Conservation (phyloP, 2,329 filamentous ascomycete species). For the Neurospora sp. region DNA sequence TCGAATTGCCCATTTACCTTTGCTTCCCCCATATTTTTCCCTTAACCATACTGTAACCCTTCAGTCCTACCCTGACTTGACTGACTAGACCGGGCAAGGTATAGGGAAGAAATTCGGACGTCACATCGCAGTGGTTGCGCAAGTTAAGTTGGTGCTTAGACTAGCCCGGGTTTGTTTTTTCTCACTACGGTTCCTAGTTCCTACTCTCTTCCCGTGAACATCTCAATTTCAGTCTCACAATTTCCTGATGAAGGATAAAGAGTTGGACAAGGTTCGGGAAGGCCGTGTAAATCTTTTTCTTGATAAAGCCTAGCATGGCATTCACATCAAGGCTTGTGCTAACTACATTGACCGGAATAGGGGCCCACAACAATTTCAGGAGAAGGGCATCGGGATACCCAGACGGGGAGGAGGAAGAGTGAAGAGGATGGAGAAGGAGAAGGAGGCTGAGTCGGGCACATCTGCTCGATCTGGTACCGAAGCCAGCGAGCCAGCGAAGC, state of each 20-base stretch:
- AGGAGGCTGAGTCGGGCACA: not conserved
- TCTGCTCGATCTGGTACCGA: not conserved
- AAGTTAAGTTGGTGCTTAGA: not conserved
- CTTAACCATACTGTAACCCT: not conserved
- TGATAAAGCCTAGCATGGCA: not conserved
- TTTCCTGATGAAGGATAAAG: not conserved
- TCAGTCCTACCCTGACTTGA: not conserved
- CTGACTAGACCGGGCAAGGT: not conserved
- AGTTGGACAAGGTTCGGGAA: not conserved
- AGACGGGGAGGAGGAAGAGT: not conserved
- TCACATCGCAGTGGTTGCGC: not conserved
- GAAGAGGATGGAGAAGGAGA: not conserved
- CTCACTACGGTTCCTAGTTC: not conserved
- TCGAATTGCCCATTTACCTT: not conserved
- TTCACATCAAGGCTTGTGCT: not conserved
- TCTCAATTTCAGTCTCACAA: not conserved
- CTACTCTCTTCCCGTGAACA: not conserved
- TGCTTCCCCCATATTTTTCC: not conserved
- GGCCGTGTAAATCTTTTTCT: not conserved
- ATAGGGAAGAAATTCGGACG: not conserved
- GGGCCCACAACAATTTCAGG: not conserved
- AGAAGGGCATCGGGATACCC: not conserved
- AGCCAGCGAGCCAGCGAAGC: not conserved
- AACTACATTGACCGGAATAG: not conserved
- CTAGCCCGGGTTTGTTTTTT: not conserved